A percentile compares a stretch with the other conserved stretches of the same genome.
phyloP scores from a whole-genome alignment of 768 basidiomycete species.

The Hericium erinaceus region DNA sequence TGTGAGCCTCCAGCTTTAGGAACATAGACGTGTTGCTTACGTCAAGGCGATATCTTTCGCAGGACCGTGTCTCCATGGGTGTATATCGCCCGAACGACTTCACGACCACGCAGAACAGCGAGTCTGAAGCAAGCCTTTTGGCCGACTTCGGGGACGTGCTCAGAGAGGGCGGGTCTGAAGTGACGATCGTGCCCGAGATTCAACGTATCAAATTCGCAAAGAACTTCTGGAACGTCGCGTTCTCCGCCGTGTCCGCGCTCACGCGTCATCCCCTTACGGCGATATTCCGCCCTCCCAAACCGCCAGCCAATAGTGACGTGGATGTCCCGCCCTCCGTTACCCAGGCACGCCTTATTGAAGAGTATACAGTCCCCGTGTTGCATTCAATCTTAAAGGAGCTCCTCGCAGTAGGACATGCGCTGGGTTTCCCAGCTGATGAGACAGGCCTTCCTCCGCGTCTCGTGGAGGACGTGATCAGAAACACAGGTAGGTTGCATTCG shows the following conservation, averaged over 20 bases:
- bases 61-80: slow-evolving; percentile 49
- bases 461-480: slow-evolving; percentile 29
- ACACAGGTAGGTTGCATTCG: slow-evolving; percentile 30
- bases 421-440: slow-evolving; percentile 38
- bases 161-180: slow-evolving; percentile 35
- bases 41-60: background rate
- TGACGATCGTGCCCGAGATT: slow-evolving; percentile 45
- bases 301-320: slow-evolving; percentile 18
- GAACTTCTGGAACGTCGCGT: slow-evolving; percentile 55
- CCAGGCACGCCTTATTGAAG: slow-evolving; percentile 25
- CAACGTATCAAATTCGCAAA: slow-evolving; percentile 53
- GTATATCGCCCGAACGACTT: slow-evolving; percentile 40
- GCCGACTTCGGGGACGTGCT: slow-evolving; percentile 38
- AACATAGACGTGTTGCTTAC: no score
- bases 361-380: background rate
- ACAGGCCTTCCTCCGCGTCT: slow-evolving; percentile 39
- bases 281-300: slow-evolving; percentile 40
- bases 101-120: slow-evolving; percentile 31
- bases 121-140: slow-evolving; percentile 32
- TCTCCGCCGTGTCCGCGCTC: slow-evolving; percentile 44
- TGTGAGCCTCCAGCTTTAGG: slow-evolving; percentile 25
- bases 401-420: slow-evolving; percentile 30
- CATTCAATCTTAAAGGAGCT: slow-evolving; percentile 31
- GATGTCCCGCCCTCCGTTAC: background rate
- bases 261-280: slow-evolving; percentile 39